phyloP scores from a whole-genome alignment of 2,329 filamentous ascomycete genomes.

The Stachybotrys chartarum region DNA sequence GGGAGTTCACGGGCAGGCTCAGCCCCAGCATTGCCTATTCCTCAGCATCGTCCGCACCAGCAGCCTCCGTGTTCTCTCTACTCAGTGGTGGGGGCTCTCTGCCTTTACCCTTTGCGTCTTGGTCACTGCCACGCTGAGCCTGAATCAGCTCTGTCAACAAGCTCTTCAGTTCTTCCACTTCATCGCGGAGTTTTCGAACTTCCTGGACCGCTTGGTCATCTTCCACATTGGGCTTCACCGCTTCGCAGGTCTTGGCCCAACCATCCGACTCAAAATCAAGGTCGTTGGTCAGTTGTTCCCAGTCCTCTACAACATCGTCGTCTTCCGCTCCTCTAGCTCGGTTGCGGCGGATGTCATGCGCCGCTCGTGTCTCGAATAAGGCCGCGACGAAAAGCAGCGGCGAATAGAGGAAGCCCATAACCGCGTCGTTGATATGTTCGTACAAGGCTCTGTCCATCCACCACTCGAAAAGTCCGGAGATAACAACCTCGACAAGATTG shows the following conservation, averaged over 20 bases:
- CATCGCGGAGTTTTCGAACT: constrained; percentile 48
- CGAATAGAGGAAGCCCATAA: constrained; percentile 82
- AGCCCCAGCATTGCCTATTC: not conserved
- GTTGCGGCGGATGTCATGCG: constrained; percentile 63
- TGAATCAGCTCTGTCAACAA: constrained; percentile 30
- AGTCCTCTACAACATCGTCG: constrained; percentile 83
- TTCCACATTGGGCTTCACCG: constrained; percentile 75
- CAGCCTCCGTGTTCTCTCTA: not conserved
- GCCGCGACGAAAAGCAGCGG: constrained; percentile 77
- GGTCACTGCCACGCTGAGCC: constrained; percentile 5
- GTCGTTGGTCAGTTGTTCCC: constrained; percentile 73
- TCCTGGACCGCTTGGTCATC: constrained; percentile 71
- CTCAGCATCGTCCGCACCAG: not conserved
- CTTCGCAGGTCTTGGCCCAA: constrained; percentile 74
- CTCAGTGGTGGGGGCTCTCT: constrained; percentile 2
- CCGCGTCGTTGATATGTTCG: constrained; percentile 74
- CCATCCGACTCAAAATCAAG: constrained; percentile 77
- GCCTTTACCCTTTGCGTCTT: not conserved
- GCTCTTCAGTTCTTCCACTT: constrained; percentile 50
- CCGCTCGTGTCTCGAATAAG: constrained; percentile 59
- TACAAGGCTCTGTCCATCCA: constrained; percentile 76
- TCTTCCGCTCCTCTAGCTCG: constrained; percentile 76
- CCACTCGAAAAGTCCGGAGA: constrained; percentile 82
- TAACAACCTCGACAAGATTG: constrained; percentile 84
- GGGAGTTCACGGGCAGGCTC: too few species aligned